Evolutionary conservation across 2,329 filamentous ascomycete species (phyloP).

Genomic region (Calonectria hawksworthii): DNA sequence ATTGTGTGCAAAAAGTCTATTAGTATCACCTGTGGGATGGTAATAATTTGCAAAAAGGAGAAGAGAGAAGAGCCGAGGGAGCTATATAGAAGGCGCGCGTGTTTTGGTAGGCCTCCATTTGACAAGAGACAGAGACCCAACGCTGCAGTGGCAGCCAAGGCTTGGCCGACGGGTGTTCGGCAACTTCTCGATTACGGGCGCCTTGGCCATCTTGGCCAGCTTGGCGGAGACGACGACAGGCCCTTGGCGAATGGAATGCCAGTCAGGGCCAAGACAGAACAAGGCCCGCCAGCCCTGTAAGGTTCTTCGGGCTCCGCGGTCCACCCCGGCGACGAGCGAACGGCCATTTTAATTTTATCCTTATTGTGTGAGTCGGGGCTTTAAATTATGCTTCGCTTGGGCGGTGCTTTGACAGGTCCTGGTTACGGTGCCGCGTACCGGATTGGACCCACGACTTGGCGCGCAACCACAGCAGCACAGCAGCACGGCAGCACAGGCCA

Average conservation of each 20-base stretch:
- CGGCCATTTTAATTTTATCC: neutral
- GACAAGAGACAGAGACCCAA: neutral
- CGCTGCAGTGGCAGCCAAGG: constrained; percentile 12
- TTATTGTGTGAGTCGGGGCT: neutral
- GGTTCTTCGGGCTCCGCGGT: neutral
- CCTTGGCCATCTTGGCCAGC: constrained; percentile 23
- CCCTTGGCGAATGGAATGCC: neutral
- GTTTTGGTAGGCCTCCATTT: neutral
- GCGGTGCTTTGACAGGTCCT: neutral
- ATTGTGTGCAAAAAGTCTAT: constrained; percentile 1
- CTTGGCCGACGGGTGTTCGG: constrained; percentile 28
- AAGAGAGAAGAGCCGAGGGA: neutral
- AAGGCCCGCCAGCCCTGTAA: neutral
- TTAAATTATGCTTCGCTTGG: neutral
- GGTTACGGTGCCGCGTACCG: neutral
- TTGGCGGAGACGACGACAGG: neutral
- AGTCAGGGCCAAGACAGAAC: neutral
- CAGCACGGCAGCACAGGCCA: neutral
- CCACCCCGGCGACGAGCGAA: neutral
- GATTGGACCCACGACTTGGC: neutral
- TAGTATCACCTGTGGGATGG: neutral
- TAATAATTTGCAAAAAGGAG: neutral
- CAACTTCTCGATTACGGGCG: constrained; percentile 10
- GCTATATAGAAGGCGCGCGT: constrained; percentile 19
- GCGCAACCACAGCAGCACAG: neutral